A percentile compares a stretch with the other conserved stretches of the same genome.
These are phyloP conservation scores for Phytophthora melonis DNA, from an alignment of 352 stramenopile genomes.

Conservation along the genomic window DNA sequence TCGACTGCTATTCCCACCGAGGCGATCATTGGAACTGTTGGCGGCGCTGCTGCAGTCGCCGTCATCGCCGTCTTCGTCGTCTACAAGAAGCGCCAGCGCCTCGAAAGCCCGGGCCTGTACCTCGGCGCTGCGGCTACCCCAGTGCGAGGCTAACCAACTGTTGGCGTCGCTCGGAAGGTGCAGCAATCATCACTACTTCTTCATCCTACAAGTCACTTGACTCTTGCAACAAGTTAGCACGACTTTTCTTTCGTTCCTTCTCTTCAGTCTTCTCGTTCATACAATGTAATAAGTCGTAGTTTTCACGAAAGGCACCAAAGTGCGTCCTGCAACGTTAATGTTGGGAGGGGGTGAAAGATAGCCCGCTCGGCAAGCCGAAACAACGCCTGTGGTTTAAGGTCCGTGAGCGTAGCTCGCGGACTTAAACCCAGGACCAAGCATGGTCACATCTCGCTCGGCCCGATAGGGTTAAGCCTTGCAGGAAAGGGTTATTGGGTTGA, in stretches of 20 bases:
- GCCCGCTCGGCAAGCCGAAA: no score
- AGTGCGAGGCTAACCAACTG: not conserved
- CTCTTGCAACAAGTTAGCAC: slow-evolving; percentile 1
- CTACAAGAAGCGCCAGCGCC: slow-evolving; percentile 26
- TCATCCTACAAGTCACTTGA: not conserved
- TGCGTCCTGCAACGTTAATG: no score
- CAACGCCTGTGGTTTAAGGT: no score
- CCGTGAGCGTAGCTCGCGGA: no score
- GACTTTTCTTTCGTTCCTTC: not conserved
- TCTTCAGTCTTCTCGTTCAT: not conserved
- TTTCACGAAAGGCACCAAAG: no score
- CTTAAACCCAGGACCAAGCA: no score
- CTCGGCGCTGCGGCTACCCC: slow-evolving; percentile 16
- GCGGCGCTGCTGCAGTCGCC: slow-evolving; percentile 15
- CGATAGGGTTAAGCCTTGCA: no score
- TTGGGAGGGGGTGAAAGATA: no score
- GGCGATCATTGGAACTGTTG: slow-evolving; percentile 10
- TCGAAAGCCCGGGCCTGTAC: slow-evolving; percentile 20
- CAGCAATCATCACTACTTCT: not conserved
- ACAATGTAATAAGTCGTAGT: not conserved
- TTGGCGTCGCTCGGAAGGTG: not conserved
- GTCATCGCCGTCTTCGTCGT: slow-evolving; percentile 19
- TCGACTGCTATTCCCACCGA: not conserved
- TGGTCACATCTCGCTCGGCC: no score
- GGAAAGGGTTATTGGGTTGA: no score